Evolutionary conservation across 2,329 filamentous ascomycete genomes (phyloP), one percentile per base, ranked within the genome.

Genomic region (Tolypocladium sp.): DNA sequence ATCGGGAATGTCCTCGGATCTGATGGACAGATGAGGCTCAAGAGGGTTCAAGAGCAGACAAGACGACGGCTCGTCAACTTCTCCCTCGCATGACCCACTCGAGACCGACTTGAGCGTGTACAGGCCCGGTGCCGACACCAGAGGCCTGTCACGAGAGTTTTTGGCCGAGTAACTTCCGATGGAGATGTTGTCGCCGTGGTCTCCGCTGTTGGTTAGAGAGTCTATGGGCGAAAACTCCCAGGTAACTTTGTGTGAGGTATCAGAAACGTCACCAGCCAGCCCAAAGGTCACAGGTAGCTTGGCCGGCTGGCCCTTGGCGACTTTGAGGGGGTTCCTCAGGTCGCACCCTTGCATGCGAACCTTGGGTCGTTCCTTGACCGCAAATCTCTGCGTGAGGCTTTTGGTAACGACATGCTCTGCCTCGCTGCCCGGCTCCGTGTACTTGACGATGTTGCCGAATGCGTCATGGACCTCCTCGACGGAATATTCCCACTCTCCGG

Each of bases 391-490:
- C 63, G 87, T 85, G 25, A 95, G 79, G 56, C 86, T 78, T 61
- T 83, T 80, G 1, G 79, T 74, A 66, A 84, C 87, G 4, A 80
- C 76, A 62, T 82, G 85, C 22, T 91, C 86, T 41, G 80, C 77
- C n/a, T 94, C 89, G 49, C 94, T 89, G 17, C 81, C 77, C 3
- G 80, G 73, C 4, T 79, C 75, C 3, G 82, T 77, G 69, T 96
- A 99, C 63, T 86, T 89, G 60, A 92, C 87, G 42, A 88, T 76
- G 67, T 99, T 99, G 54, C 92, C 92, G 65, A 92, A 89, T 2
- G 86, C 93, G 76, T 99, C 94, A 61, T 91, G 86, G 10, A 99
- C 91, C 71, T 97, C 91, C 65, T 97, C 91, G 57, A 99, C 86
- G 1, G 89, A 87, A 70, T 97, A 99, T 61, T 89, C 81, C 92